phyloP scores from a whole-genome alignment of 2,329 filamentous ascomycete genomes.

The Monosporascus sp. region DNA sequence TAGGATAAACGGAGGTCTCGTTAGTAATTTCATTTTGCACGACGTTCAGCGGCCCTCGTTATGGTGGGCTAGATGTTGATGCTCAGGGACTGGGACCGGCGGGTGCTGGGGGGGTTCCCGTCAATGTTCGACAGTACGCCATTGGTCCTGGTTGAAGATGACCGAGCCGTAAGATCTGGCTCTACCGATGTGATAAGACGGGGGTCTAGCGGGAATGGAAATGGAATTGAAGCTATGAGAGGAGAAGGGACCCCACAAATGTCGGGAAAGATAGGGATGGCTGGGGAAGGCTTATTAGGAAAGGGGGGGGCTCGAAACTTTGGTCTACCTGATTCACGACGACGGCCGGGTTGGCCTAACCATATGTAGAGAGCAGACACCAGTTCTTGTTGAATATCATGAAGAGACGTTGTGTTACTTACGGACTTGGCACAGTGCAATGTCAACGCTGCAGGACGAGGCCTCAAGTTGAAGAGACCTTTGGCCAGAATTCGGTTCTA shows the following conservation, averaged over 20 bases:
- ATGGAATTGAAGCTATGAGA: not conserved
- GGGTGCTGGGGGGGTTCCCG: not conserved
- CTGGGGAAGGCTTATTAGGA: not conserved
- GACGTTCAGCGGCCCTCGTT: not conserved
- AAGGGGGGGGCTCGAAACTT: not conserved
- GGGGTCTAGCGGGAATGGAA: not conserved
- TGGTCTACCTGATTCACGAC: not conserved
- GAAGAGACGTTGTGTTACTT: not conserved
- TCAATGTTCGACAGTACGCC: not conserved
- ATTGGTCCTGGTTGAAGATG: not conserved
- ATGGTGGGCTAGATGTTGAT: not conserved
- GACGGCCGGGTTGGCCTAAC: not conserved
- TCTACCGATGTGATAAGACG: not conserved
- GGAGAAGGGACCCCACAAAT: not conserved
- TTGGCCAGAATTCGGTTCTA: not conserved
- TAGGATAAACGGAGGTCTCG: not conserved
- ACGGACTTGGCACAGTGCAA: not conserved
- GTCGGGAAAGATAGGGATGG: not conserved
- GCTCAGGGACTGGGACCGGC: not conserved
- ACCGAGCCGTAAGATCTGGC: not conserved
- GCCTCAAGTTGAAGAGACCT: not conserved
- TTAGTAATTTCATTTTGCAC: not conserved
- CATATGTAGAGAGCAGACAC: not conserved
- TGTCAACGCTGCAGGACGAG: not conserved
- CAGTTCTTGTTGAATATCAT: not conserved